These are phyloP conservation scores for Boletus rubescentipes DNA, from an alignment of 768 basidiomycete genomes.

Conservation along the genomic window DNA sequence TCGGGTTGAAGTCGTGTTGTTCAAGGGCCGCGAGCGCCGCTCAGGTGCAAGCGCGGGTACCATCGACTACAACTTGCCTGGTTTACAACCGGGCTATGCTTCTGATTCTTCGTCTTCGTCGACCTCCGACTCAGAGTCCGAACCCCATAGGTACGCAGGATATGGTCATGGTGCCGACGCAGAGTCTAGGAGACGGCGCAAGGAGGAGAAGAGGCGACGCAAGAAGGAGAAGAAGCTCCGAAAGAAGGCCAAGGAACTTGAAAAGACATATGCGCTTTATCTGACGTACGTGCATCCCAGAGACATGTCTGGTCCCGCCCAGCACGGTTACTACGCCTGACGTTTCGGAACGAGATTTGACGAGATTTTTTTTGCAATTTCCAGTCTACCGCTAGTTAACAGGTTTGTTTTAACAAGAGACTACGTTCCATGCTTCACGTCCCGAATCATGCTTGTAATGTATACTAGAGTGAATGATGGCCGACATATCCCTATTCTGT, in stretches of 20 bases:
- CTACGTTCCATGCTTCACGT: background rate
- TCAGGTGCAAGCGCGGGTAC: conserved; percentile 60
- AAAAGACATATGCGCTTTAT: conserved; percentile 64
- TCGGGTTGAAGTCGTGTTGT: conserved; percentile 78
- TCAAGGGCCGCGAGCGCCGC: conserved; percentile 74
- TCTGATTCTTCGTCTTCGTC: conserved; percentile 39
- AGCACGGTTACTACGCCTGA: conserved; percentile 30
- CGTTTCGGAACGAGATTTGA: background rate
- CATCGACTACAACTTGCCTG: conserved; percentile 54
- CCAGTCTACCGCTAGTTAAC: background rate
- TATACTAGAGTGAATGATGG: conserved; percentile 16
- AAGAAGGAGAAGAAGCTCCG: conserved; percentile 64
- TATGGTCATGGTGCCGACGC: conserved; percentile 49
- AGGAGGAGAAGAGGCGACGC: conserved; percentile 59
- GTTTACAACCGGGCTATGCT: conserved; percentile 42
- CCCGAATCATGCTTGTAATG: conserved; percentile 6
- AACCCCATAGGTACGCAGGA: conserved; percentile 40
- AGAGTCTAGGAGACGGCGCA: conserved; percentile 52
- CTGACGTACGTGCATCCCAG: conserved; percentile 48
- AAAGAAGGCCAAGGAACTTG: conserved; percentile 56
- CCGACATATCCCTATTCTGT: background rate
- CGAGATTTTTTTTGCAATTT: background rate
- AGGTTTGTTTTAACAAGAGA: background rate
- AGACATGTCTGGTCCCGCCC: conserved; percentile 26
- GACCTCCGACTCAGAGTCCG: conserved; percentile 44